Evolutionary conservation across 2,329 filamentous ascomycete genomes (phyloP).

Genomic region (Beauveria bassiana): DNA sequence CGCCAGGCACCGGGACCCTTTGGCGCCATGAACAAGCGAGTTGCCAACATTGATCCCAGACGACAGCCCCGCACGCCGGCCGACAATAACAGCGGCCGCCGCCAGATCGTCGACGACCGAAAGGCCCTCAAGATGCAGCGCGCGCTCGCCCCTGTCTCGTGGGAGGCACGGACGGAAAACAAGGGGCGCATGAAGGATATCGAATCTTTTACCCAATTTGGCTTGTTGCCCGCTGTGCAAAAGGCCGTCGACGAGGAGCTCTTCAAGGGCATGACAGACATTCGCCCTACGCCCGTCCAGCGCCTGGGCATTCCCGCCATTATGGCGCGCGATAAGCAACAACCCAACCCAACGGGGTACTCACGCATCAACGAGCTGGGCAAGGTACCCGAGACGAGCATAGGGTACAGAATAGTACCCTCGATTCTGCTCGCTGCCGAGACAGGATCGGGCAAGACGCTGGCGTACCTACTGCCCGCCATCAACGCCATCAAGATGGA

Average conservation of each 20-base stretch:
- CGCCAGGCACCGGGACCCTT: slow-evolving; percentile 41
- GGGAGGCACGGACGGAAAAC: slow-evolving; percentile 53
- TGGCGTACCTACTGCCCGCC: slow-evolving; percentile 81
- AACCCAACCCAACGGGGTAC: no score
- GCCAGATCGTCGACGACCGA: slow-evolving; percentile 30
- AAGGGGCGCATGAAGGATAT: slow-evolving; percentile 35
- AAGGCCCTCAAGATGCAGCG: slow-evolving; percentile 95
- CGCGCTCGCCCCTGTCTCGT: slow-evolving; percentile 61
- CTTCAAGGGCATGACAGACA: slow-evolving; percentile 63
- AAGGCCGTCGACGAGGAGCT: slow-evolving; percentile 65
- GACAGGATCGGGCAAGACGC: slow-evolving; percentile 93
- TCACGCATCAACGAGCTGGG: slow-evolving; percentile 20
- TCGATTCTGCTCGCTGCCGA: slow-evolving; percentile 82
- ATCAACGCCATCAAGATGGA: slow-evolving; percentile 78
- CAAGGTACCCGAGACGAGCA: slow-evolving; percentile 28
- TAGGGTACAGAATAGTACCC: neutral
- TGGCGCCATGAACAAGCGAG: slow-evolving; percentile 47
- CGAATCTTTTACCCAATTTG: slow-evolving; percentile 74
- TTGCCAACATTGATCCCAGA: slow-evolving; percentile 31
- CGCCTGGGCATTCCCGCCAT: slow-evolving; percentile 79
- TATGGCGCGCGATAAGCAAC: slow-evolving; percentile 32
- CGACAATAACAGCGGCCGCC: slow-evolving; percentile 22
- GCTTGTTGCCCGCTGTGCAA: slow-evolving; percentile 63
- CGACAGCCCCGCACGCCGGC: slow-evolving; percentile 14
- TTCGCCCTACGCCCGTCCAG: slow-evolving; percentile 83